A percentile compares a stretch with the other conserved stretches of the same genome.
Conservation (phyloP, 2,329 filamentous ascomycete genomes). For the Ilyonectria destructans region DNA sequence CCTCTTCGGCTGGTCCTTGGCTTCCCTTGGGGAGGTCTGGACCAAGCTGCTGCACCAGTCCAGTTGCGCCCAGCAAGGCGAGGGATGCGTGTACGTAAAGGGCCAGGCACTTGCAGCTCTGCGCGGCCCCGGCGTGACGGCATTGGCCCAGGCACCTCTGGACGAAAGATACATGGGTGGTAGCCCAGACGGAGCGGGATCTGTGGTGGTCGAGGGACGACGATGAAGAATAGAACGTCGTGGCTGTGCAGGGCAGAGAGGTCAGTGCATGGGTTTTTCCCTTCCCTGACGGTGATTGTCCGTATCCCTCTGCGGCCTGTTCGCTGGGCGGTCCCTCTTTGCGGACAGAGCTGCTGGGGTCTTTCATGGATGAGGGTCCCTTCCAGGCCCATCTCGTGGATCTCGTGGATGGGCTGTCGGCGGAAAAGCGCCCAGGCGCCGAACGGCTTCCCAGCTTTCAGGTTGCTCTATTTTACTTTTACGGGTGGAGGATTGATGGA, state of each 20-base stretch:
- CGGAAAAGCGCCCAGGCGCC: not conserved
- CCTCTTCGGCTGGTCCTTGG: not conserved
- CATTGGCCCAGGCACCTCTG: not conserved
- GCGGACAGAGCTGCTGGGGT: not conserved
- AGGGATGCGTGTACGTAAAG: not conserved
- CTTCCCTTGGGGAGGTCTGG: not conserved
- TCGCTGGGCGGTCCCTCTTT: conserved; percentile 13
- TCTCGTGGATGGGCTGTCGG: conserved; percentile 1
- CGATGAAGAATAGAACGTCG: not conserved
- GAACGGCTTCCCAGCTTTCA: not conserved
- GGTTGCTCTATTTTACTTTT: not conserved
- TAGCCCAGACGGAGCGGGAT: not conserved
- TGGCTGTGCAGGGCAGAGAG: conserved; percentile 21
- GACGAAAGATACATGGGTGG: not conserved
- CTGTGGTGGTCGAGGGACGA: not conserved
- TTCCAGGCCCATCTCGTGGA: not conserved
- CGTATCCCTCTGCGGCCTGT: conserved; percentile 25
- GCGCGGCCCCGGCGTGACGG: not conserved
- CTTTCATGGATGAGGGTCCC: not conserved
- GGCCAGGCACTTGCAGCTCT: not conserved
- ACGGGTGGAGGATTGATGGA: not conserved
- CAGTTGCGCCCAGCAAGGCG: not conserved
- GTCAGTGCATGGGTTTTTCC: not conserved
- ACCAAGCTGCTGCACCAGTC: not conserved
- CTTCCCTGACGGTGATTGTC: conserved; percentile 17